Evolutionary conservation across 148 eudicot genomes (phyloP).

Genomic region (Salicornia ramosissima): DNA sequence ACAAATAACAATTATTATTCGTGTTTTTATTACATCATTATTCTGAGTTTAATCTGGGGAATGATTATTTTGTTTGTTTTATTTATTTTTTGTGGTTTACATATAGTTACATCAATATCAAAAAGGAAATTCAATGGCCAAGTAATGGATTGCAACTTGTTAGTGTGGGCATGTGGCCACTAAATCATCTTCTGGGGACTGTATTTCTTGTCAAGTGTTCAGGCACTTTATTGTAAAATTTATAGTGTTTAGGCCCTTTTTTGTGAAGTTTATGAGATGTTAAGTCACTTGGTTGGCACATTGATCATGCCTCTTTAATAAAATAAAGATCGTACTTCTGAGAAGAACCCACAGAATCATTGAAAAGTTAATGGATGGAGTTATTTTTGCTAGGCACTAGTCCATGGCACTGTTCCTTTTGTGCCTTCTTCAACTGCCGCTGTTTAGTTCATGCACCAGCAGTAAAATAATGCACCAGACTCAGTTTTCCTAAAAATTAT

Average conservation of each 20-base stretch:
- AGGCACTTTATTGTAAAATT: background rate
- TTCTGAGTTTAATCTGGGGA: background rate
- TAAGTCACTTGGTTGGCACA: conserved; percentile 1
- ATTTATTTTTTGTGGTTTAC: conserved; percentile 1
- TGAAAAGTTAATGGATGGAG: conserved; percentile 2
- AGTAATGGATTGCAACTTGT: conserved; percentile 14
- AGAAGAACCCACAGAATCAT: conserved; percentile 16
- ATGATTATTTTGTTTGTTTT: background rate
- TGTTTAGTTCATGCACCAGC: background rate
- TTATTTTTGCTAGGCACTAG: background rate
- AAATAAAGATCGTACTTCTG: background rate
- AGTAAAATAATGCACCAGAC: background rate
- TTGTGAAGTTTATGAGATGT: background rate
- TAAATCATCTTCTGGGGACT: background rate
- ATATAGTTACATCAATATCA: background rate
- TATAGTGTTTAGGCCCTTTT: background rate
- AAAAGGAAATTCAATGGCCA: background rate
- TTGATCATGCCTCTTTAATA: background rate
- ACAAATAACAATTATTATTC: background rate
- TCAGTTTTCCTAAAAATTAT: background rate
- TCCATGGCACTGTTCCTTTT: background rate
- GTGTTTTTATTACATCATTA: background rate
- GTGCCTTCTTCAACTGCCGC: conserved; percentile 1
- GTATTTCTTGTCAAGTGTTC: background rate
- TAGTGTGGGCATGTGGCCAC: background rate